Conservation (phyloP, 2,329 filamentous ascomycete genomes). For the Fonsecaea pugnacius region DNA sequence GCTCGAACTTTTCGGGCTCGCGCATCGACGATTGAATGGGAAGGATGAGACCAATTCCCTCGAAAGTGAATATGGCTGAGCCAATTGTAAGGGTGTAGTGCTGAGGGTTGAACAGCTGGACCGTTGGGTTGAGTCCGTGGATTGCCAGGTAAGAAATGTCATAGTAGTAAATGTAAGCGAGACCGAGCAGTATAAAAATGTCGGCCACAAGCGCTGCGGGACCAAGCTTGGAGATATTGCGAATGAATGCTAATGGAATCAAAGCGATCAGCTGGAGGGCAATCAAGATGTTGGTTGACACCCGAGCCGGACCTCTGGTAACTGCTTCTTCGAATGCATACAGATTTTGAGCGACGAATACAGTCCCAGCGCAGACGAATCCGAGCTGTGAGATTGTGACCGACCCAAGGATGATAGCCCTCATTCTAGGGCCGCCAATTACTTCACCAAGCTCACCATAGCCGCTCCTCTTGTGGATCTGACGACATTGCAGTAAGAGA, state of each 20-base stretch:
- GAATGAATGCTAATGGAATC: constrained; percentile 70
- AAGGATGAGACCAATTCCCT: constrained; percentile 76
- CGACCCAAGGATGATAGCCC: constrained; percentile 68
- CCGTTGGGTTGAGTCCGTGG: constrained; percentile 62
- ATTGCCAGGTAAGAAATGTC: constrained; percentile 63
- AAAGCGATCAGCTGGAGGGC: constrained; percentile 67
- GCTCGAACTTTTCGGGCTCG: constrained; percentile 68
- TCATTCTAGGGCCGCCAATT: constrained; percentile 67
- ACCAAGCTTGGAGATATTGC: constrained; percentile 75
- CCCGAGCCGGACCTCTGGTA: constrained; percentile 50
- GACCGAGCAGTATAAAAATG: constrained; percentile 71
- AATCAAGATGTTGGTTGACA: constrained; percentile 66
- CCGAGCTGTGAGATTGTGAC: constrained; percentile 76
- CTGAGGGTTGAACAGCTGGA: constrained; percentile 71
- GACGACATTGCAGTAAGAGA: constrained; percentile 69
- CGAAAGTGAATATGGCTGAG: constrained; percentile 76
- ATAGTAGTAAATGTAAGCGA: constrained; percentile 75
- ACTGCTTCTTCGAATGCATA: constrained; percentile 70
- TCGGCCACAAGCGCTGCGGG: constrained; percentile 71
- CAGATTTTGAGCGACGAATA: constrained; percentile 77
- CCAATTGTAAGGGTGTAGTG: constrained; percentile 73
- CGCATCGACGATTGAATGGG: constrained; percentile 78
- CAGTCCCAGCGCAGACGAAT: constrained; percentile 76
- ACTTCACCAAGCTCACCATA: constrained; percentile 74
- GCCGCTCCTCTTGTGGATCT: constrained; percentile 64